These are phyloP conservation scores for Oxyria digyna DNA, from an alignment of 148 eudicot species.

Conservation along the genomic window DNA sequence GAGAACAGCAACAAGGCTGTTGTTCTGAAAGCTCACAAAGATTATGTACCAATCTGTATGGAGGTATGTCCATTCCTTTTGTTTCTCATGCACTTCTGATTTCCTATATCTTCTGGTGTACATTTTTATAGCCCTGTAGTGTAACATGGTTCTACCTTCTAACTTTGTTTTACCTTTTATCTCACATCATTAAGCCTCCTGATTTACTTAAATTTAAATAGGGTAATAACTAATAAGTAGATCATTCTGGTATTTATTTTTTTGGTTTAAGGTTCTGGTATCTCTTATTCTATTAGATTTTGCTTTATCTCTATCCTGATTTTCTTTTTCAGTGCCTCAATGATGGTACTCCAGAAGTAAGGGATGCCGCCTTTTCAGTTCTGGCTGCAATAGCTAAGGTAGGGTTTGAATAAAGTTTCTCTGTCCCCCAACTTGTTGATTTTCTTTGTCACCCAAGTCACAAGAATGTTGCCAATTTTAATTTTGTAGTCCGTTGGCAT, in stretches of 20 bases:
- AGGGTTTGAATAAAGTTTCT: background rate
- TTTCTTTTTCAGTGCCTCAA: constrained; percentile 52
- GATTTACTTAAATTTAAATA: background rate
- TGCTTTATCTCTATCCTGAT: background rate
- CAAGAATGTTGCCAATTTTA: background rate
- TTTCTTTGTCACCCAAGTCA: background rate
- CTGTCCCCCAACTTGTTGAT: background rate
- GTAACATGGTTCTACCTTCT: background rate
- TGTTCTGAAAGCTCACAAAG: constrained; percentile 84
- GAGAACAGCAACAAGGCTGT: constrained; percentile 80
- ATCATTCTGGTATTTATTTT: background rate
- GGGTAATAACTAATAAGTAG: background rate
- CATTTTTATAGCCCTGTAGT: background rate
- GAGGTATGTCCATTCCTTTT: constrained; percentile 58
- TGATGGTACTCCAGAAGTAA: constrained; percentile 98
- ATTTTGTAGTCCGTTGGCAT: constrained; percentile 76
- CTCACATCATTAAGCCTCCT: background rate
- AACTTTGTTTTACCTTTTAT: background rate
- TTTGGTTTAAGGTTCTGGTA: too few relatives aligned
- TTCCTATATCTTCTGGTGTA: background rate
- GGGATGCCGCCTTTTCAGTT: constrained; percentile 97
- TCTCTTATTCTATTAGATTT: background rate
- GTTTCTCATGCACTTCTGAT: background rate
- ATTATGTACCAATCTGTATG: constrained; percentile 93
- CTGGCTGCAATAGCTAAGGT: constrained; percentile 95